Base-by-base conservation (phyloP, 192 early-diverging fungal genomes). In the Phlyctochytrium bullatum region DNA sequence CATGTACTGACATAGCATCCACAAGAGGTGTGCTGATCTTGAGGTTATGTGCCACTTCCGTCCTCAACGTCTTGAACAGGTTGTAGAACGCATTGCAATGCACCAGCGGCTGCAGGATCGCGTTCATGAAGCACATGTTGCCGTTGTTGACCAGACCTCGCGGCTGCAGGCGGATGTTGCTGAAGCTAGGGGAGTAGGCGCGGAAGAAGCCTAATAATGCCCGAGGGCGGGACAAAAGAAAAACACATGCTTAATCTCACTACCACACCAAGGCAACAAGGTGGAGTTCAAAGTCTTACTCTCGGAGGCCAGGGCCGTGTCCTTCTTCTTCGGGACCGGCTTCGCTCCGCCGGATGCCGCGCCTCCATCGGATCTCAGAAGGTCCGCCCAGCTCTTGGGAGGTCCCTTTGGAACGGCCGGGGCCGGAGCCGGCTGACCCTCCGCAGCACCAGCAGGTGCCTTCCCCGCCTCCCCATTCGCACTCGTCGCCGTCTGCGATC, bases 101-200 rank as follows among this genome's bases (percentile, higher is more conserved):
- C 16, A 94, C 66, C 34, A 99, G 82, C 2, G 96, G 91, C 81
- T 99, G 98, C 35, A 99, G 71, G 59, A 97, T 91, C 36, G 90
- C 92, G 73, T 98, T 99, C 91, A 98, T 93, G 72, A 95, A 99
- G 78, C 97, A 99, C 82, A 90, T 96, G 77, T 99, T 99, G 32
- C 95, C 96, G 56, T 86, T 91, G 75, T 99, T 99, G 59, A 95
- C 87, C 36, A 99, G 83, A 1, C 97, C 97, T 30, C 97, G 88
- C 16, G 97, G 95, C 63, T 88, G 68, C 28, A 85, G 69, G 2
- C 78, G 69, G 14, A 62, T 63, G 2, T 61, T 66, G 3, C 36
- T 25, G 60, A 73, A 74, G 20, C 68, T 66, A n/a, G 65, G 61
- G 2, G 30, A 50, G 35, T 65, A 65, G 16, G 27, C 36, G n/a